A percentile compares a stretch with the other conserved stretches of the same genome.
Conservation (phyloP, 169 alveolate species). For the Eimeria falciformis region DNA sequence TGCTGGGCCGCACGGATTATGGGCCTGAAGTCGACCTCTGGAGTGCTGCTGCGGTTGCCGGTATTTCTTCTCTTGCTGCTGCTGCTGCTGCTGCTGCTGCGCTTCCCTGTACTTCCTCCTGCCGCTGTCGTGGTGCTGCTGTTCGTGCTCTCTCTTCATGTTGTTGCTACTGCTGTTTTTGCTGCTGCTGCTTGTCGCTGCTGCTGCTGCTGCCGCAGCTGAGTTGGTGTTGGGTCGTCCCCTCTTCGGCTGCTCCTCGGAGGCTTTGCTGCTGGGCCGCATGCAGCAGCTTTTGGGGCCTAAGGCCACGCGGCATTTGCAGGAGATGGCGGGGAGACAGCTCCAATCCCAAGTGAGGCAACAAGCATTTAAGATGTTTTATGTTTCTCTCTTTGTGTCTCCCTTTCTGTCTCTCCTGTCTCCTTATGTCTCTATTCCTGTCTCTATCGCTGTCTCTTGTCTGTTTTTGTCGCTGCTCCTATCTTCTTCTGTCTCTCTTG, state of each 20-base stretch:
- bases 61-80: constrained; percentile 84
- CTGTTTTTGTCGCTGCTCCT: too few species aligned
- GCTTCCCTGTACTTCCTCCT: neutral
- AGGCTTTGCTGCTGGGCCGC: neutral
- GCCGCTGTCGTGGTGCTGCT: neutral
- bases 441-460: neutral
- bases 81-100: constrained; percentile 2
- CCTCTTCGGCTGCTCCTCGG: neutral
- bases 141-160: neutral
- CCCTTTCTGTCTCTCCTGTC: neutral
- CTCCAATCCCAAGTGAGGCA: neutral
- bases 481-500: too few species aligned
- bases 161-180: neutral
- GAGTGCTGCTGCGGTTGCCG: constrained; percentile 97
- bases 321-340: neutral
- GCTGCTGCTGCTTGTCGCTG: neutral
- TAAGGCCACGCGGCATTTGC: neutral
- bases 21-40: constrained; percentile 98
- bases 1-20: constrained; percentile 98
- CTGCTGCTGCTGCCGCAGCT: neutral
- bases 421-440: neutral
- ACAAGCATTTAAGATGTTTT: neutral
- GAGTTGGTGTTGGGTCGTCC: neutral
- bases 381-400: neutral
- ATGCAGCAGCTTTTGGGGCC: neutral